Percentiles rank a stretch among this genome's conserved stretches.
phyloP scores from a whole-genome alignment of 2,329 filamentous ascomycete genomes.

The Sporothrix protearum region DNA sequence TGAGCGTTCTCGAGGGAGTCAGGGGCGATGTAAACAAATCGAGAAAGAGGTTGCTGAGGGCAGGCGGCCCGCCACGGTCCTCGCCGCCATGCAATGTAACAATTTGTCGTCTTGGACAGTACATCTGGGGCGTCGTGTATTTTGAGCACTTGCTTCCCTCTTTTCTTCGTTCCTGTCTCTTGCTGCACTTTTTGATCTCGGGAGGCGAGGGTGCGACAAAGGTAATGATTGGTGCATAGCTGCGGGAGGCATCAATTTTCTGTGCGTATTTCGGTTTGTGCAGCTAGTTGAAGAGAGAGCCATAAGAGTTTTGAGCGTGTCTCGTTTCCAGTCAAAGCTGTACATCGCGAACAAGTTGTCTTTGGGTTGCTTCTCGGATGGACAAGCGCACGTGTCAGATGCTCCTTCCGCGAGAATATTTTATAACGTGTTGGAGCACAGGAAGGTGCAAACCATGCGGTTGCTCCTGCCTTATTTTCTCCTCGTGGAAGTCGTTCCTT shows the following conservation, averaged over 20 bases:
- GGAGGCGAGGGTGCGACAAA: background rate
- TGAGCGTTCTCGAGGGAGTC: background rate
- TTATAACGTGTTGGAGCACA: background rate
- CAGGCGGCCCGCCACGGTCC: background rate
- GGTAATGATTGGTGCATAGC: background rate
- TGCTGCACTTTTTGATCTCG: background rate
- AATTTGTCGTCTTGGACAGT: background rate
- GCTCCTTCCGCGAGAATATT: background rate
- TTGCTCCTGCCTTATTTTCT: background rate
- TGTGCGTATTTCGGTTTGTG: background rate
- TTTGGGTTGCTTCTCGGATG: background rate
- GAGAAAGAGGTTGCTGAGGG: background rate
- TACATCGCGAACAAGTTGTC: background rate
- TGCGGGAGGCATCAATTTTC: background rate
- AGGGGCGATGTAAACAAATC: conserved; percentile 17
- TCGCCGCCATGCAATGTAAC: background rate
- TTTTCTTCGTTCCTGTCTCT: background rate
- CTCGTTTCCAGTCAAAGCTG: background rate
- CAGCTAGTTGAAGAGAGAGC: too few species aligned
- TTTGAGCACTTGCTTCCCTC: background rate
- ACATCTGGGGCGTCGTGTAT: background rate
- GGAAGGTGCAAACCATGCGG: conserved; percentile 4
- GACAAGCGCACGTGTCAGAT: background rate
- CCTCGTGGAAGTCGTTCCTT: conserved; percentile 7
- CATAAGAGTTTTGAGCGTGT: background rate